phyloP scores from a whole-genome alignment of 495 filamentous ascomycete species.

The Xylaria longipes region DNA sequence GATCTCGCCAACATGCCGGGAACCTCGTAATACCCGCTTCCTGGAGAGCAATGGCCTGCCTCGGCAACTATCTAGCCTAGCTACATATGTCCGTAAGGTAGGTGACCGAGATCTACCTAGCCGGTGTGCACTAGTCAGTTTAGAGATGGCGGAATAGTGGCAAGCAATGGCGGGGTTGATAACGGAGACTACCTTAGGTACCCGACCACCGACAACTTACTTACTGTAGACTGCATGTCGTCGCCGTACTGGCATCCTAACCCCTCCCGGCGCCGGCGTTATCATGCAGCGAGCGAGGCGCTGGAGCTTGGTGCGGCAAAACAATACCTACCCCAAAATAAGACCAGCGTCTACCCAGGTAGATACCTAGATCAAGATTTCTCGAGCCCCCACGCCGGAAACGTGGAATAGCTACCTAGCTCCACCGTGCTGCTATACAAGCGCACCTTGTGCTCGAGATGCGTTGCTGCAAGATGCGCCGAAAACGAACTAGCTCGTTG shows the following conservation, averaged over 20 bases:
- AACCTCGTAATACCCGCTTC: background rate
- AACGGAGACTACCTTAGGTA: background rate
- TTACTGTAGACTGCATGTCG: background rate
- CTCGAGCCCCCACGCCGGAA: slow-evolving; percentile 17
- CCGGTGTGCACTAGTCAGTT: background rate
- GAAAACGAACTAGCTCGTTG: slow-evolving; percentile 15
- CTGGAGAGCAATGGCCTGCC: background rate
- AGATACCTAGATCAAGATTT: background rate
- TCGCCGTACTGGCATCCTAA: background rate
- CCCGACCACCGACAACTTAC: background rate
- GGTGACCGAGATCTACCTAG: slow-evolving; percentile 5
- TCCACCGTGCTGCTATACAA: slow-evolving; percentile 11
- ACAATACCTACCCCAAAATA: slow-evolving; percentile 1
- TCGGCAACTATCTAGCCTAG: slow-evolving; percentile 14
- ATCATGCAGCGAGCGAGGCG: background rate
- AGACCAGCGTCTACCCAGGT: background rate
- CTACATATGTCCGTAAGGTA: slow-evolving; percentile 14
- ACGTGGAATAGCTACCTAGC: slow-evolving; percentile 6
- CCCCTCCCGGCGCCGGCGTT: background rate
- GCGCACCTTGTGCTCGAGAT: background rate
- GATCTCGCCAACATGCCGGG: background rate
- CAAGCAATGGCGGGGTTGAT: slow-evolving; percentile 16
- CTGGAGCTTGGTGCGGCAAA: background rate
- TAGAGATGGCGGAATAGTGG: background rate
- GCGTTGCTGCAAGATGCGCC: slow-evolving; percentile 22